Conservation (phyloP, 306 rosid species). For the Macrotyloma uniflorum region DNA sequence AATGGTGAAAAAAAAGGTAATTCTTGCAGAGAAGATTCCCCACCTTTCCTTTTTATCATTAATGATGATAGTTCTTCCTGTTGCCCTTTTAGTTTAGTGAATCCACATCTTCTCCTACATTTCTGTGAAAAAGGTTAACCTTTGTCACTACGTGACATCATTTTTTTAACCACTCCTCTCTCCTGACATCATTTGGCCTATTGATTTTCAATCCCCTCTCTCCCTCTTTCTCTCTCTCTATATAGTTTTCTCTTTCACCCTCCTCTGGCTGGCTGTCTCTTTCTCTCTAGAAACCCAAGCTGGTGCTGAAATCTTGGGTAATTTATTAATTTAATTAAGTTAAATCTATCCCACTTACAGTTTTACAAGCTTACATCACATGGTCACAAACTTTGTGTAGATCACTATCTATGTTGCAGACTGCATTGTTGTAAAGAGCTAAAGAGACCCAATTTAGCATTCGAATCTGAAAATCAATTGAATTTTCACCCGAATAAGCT, state of each 20-base stretch:
- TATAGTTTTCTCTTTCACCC: neutral
- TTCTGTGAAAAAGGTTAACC: conserved; percentile 92
- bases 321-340: neutral
- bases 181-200: conserved; percentile 49
- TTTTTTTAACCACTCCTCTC: conserved; percentile 62
- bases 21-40: conserved; percentile 86
- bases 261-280: conserved; percentile 41
- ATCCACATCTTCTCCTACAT: conserved; percentile 87
- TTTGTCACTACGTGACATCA: conserved; percentile 80
- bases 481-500: conserved; percentile 23
- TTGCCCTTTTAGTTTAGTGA: conserved; percentile 64
- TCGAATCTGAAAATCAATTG: neutral
- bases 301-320: conserved; percentile 55
- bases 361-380: conserved; percentile 21
- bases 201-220: conserved; percentile 32
- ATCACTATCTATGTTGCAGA: conserved; percentile 3
- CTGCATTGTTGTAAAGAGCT: conserved; percentile 19
- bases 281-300: conserved; percentile 42
- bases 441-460: conserved; percentile 26
- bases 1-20: conserved; percentile 42
- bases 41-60: conserved; percentile 63
- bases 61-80: conserved; percentile 82
- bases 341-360: conserved; percentile 26
- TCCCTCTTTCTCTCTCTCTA: neutral
- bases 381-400: neutral